phyloP scores from a whole-genome alignment of 2,329 filamentous ascomycete genomes.

The Malbranchea cinnamomea region DNA sequence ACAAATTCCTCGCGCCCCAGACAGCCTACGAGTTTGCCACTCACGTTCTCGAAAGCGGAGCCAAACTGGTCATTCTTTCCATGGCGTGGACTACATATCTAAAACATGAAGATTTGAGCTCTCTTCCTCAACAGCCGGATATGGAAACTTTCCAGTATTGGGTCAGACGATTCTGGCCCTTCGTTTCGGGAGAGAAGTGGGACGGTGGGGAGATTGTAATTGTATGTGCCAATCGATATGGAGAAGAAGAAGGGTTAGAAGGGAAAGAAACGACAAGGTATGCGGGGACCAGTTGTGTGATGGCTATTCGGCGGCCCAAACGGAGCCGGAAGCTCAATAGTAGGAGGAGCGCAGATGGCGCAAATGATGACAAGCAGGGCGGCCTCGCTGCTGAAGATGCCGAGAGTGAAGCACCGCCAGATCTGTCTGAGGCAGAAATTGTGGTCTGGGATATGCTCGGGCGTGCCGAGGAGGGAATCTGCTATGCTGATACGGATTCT shows the following conservation, averaged over 20 bases:
- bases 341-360: slow-evolving; percentile 9
- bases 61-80: slow-evolving; percentile 41
- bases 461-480: slow-evolving; percentile 29
- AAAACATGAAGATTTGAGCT: slow-evolving; percentile 32
- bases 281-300: slow-evolving; percentile 33
- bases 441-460: slow-evolving; percentile 33
- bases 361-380: slow-evolving; percentile 10
- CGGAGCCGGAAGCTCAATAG: slow-evolving; percentile 8
- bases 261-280: slow-evolving; percentile 28
- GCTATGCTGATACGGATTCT: slow-evolving; percentile 31
- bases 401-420: background rate
- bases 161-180: slow-evolving; percentile 43
- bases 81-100: slow-evolving; percentile 49
- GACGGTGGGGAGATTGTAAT: slow-evolving; percentile 23
- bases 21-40: slow-evolving; percentile 46
- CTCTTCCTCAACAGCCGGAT: slow-evolving; percentile 34
- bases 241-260: slow-evolving; percentile 24
- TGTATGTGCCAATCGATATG: slow-evolving; percentile 33
- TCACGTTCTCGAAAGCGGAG: slow-evolving; percentile 33
- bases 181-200: slow-evolving; percentile 19
- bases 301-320: slow-evolving; percentile 17
- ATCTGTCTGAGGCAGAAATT: slow-evolving; percentile 22
- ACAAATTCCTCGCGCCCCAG: slow-evolving; percentile 45
- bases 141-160: slow-evolving; percentile 48
- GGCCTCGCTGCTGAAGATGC: slow-evolving; percentile 4